phyloP scores from a whole-genome alignment of 2,329 filamentous ascomycete genomes.

The Trichophyton rubrum region DNA sequence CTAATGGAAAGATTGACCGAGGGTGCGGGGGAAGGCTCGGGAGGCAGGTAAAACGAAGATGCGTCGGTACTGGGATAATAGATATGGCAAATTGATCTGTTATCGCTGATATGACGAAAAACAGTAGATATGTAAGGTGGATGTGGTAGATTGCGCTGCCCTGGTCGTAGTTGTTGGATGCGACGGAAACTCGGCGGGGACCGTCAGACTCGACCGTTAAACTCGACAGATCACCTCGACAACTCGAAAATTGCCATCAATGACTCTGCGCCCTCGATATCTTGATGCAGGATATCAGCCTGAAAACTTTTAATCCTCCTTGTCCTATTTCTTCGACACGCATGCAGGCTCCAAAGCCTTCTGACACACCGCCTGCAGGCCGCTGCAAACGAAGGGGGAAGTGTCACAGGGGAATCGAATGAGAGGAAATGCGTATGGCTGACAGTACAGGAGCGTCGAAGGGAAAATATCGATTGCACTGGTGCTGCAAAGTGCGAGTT shows the following conservation, averaged over 20 bases:
- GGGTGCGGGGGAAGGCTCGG: background rate
- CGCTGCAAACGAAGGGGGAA: background rate
- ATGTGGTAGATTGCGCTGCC: background rate
- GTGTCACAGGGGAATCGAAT: background rate
- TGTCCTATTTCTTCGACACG: background rate
- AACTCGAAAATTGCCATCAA: background rate
- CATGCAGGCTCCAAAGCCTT: background rate
- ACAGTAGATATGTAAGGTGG: background rate
- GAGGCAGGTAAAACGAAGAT: background rate
- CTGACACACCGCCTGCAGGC: constrained; percentile 2
- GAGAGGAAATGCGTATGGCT: background rate
- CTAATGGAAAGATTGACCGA: background rate
- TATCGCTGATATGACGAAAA: background rate
- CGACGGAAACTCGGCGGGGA: background rate
- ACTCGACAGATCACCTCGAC: background rate
- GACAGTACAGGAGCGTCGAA: background rate
- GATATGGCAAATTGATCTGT: background rate
- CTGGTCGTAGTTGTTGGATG: background rate
- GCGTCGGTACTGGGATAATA: background rate
- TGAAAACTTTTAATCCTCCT: background rate
- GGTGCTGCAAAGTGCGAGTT: background rate
- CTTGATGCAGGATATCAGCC: background rate
- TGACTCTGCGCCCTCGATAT: background rate
- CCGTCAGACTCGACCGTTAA: background rate
- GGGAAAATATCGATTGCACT: background rate